Evolutionary conservation across 345 rosid genomes (phyloP).

Genomic region (Lagerstroemia speciosa): DNA sequence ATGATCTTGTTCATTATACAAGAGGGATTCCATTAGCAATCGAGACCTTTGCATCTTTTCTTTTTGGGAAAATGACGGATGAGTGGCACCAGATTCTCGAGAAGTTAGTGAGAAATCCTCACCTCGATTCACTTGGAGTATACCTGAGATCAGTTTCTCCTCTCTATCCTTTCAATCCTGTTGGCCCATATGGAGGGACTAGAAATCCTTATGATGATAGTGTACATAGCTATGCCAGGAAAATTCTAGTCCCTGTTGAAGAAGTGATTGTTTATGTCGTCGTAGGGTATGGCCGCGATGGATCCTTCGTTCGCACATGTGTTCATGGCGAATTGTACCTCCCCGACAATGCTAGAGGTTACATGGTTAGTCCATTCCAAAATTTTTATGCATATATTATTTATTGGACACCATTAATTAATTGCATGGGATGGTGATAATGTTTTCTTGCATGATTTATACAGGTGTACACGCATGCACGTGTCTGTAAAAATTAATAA

Average conservation of each 20-base stretch:
- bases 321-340: background rate
- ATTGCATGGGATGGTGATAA: no score
- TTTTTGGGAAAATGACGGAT: background rate
- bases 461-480: no score
- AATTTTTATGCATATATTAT: no score
- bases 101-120: constrained; percentile 5
- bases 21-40: background rate
- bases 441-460: no score
- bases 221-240: background rate
- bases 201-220: background rate
- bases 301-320: background rate
- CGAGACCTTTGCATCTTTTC: background rate
- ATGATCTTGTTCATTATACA: background rate
- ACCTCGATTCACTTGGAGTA: background rate
- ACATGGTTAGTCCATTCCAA: no score
- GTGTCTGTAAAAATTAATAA: no score
- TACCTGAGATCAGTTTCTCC: background rate
- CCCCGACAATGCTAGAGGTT: no score
- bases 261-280: background rate
- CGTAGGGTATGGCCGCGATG: background rate
- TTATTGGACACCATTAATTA: no score
- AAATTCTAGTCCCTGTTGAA: background rate
- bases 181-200: background rate
- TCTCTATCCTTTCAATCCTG: no score
- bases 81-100: background rate